Evolutionary conservation across 345 rosid genomes (phyloP), one percentile per base, ranked within the genome.

Genomic region (Sapria himalayana): DNA sequence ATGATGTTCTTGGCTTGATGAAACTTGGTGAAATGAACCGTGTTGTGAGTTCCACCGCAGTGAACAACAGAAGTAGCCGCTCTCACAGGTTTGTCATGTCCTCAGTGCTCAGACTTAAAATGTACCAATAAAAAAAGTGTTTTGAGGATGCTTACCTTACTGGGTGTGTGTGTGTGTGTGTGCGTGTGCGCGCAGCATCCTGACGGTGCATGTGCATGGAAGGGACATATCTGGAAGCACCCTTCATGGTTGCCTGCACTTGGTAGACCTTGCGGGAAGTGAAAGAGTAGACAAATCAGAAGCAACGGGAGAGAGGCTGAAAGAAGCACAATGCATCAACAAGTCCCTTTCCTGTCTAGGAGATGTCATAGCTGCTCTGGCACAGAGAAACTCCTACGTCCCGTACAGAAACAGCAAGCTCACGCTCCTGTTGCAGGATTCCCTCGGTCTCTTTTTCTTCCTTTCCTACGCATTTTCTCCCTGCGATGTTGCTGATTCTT

Each of bases 341-440:
- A 82, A 76, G 62, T 82, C 98, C 18, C 85, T 89, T 32, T 78
- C 93, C 56, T 78, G 94, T 63, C 66, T 89, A 7, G 98, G 85
- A 58, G 98, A 89, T 66, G 93, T 82, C 6, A 74, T 89, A 42
- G 58, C 82, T 29, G 78, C 98, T 39, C 69, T 89, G 70, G 76
- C 94, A 27, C 94, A 76, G 52, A 89, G 67, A 71, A 82, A 62
- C 21, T 65, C 94, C 50, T 79, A 89, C 61, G 57, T 89, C 48
- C 98, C 98, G 25, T 89, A 89, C 66, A 54, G 93, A 41, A 79
- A 89, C 73, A 89, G 98, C 94, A 89, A 89, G 51, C 78, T 89
- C 43, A 89, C 94, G 2, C 94, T 76, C 45, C 71, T 86, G 22
- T 66, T 89, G 58, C 98, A 89, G 65, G 94, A 82, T 51, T 74